These are phyloP conservation scores for Rhododendron simsii DNA, from an alignment of 148 eudicot genomes.

Conservation along the genomic window DNA sequence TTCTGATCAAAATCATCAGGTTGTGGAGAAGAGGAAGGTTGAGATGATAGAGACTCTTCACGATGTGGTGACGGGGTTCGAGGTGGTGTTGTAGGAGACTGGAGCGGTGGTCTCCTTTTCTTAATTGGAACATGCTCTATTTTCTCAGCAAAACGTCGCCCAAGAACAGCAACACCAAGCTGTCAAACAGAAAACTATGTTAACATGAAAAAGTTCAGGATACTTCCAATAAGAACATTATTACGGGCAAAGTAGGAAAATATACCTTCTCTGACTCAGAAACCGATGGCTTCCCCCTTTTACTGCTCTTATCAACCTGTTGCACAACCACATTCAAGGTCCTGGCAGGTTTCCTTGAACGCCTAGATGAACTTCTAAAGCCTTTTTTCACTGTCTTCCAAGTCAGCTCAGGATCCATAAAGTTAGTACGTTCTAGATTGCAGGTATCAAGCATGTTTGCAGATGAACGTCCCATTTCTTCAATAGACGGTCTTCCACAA, in stretches of 20 bases:
- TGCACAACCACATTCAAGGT: constrained; percentile 21
- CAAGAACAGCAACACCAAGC: constrained; percentile 39
- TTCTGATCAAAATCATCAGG: not conserved
- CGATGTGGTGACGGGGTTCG: constrained; percentile 6
- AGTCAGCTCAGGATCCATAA: constrained; percentile 36
- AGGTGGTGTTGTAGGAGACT: constrained; percentile 39
- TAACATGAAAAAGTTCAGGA: constrained; percentile 5
- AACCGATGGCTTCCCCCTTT: constrained; percentile 27
- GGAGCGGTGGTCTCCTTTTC: constrained; percentile 51
- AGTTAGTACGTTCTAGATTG: constrained; percentile 35
- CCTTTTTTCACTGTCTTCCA: constrained; percentile 58
- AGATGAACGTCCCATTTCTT: constrained; percentile 32
- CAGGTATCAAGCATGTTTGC: constrained; percentile 39
- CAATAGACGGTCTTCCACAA: constrained; percentile 21
- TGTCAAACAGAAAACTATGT: constrained; percentile 20
- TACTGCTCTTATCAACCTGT: constrained; percentile 24
- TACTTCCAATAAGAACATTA: not conserved
- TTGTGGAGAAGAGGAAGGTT: not conserved
- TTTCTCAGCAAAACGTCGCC: constrained; percentile 33
- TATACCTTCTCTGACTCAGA: constrained; percentile 58
- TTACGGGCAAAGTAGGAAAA: not conserved
- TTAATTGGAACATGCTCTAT: constrained; percentile 58
- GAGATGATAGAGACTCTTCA: constrained; percentile 1
- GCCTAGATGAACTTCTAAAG: constrained; percentile 37
- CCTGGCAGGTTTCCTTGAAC: constrained; percentile 37